Evolutionary conservation across 805 yeast species (phyloP).

Genomic region (Hanseniaspora meyeri): DNA sequence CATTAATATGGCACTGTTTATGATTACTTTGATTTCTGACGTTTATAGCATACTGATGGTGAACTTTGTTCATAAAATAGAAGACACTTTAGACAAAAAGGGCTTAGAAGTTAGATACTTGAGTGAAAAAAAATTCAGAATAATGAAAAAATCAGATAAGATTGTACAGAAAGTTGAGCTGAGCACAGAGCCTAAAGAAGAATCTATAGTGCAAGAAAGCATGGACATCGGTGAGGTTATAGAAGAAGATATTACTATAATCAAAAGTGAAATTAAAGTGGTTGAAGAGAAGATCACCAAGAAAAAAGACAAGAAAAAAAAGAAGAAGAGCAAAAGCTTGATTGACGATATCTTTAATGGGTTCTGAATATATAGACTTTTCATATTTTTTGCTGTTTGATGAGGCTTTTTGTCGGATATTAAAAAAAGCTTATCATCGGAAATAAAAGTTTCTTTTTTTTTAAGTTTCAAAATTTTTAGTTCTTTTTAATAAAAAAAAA

Average conservation of each 20-base stretch:
- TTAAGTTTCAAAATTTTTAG: not conserved
- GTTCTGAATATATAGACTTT: not conserved
- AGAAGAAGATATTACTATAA: not conserved
- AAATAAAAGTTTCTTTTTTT: not conserved
- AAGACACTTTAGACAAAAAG: not conserved
- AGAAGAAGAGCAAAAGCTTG: conserved; percentile 6
- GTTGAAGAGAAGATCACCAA: not conserved
- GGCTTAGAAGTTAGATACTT: not conserved
- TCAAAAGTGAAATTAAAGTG: not conserved
- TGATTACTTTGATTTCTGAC: conserved; percentile 5
- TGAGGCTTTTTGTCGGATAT: not conserved
- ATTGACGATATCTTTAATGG: conserved; percentile 14
- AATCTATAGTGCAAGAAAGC: not conserved
- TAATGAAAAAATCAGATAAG: not conserved
- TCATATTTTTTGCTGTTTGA: no score
- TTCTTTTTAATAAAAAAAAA: no score
- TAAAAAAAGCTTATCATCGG: not conserved
- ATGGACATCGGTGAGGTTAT: conserved; percentile 8
- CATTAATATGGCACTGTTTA: conserved; percentile 3
- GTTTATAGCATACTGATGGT: not conserved
- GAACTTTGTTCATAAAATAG: not conserved
- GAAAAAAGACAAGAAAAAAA: conserved; percentile 3
- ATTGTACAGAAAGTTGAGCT: not conserved
- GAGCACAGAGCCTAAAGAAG: not conserved
- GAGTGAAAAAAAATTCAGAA: not conserved